Evolutionary conservation across 1,139 yeast species (phyloP), one percentile per base, ranked within the genome.

Genomic region (Geotrichum candidum): DNA sequence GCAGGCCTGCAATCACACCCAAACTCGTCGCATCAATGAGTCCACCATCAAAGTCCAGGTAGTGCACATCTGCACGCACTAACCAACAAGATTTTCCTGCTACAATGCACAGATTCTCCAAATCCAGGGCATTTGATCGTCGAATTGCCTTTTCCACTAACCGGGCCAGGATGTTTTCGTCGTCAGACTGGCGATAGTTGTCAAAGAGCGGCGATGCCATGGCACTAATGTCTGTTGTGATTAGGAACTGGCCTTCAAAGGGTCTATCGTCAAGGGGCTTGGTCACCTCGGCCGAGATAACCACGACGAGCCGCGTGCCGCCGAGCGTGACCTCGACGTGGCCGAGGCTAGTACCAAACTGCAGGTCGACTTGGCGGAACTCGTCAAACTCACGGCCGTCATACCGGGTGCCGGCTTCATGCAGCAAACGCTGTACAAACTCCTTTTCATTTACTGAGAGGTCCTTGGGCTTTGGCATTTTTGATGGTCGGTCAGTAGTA

Each of bases 71-170:
- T 0, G 96, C 97, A 61, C 95, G 80, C 22, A 94, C 79, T 63
- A 85, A 81, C 99, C 99, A 94, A 69, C 96, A 92, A 68, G 90
- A 86, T 63, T 85, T 83, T 1, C 98, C 98, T 0, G 97, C 96
- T 33, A 89, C 84, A 57, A 94, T 90, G 77, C 98, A 92, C 60
- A 94, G 77, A 63, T 90, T 85, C 72, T 94, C 99, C 57, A 92
- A 80, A 74, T 94, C 99, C 56, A 94, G 78, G 0, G 98, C 96
- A 66, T 88, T 88, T 0, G 97, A 88, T 69, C 97, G 80, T 68
- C 96, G 81, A 60, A 94, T 87, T 0, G 97, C 92, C 72, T 92
- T 94, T 71, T 94, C 99, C 59, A 94, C 85, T 63, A 91, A 80
- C 70, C 98, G 78, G 15, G 92, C 82, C 45, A 91, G 85, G 65